phyloP scores from a whole-genome alignment of 2,329 filamentous ascomycete species.

The Aureobasidium sp. region DNA sequence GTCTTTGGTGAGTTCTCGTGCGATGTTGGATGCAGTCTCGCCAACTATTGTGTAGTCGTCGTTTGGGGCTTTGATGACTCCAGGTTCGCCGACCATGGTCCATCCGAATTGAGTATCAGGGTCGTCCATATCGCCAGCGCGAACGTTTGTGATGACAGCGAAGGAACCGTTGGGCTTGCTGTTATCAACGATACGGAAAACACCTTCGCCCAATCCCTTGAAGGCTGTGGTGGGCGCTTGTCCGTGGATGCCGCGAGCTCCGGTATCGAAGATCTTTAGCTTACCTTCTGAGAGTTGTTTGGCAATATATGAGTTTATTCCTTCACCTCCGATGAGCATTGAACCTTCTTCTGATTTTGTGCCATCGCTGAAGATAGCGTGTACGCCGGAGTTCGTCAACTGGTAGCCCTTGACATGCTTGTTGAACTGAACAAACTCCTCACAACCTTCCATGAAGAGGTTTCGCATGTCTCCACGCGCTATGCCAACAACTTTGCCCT shows the following conservation, averaged over 20 bases:
- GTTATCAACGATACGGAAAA: constrained; percentile 62
- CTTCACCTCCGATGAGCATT: constrained; percentile 68
- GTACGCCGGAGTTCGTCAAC: constrained; percentile 59
- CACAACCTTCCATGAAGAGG: constrained; percentile 63
- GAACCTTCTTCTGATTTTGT: constrained; percentile 64
- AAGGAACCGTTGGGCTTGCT: constrained; percentile 52
- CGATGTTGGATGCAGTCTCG: constrained; percentile 61
- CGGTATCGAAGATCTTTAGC: constrained; percentile 70
- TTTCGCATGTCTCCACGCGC: constrained; percentile 69
- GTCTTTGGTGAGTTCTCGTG: constrained; percentile 57
- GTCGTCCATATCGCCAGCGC: constrained; percentile 65
- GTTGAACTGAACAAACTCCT: constrained; percentile 61
- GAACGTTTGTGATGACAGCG: constrained; percentile 70
- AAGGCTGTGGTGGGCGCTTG: constrained; percentile 70
- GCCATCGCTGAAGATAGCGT: constrained; percentile 66
- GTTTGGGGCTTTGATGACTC: constrained; percentile 64
- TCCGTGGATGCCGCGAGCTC: constrained; percentile 70
- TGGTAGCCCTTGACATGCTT: constrained; percentile 67
- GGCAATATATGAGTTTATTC: constrained; percentile 67
- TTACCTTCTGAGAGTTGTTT: constrained; percentile 64
- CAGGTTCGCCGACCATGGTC: constrained; percentile 67
- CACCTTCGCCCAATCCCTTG: constrained; percentile 68
- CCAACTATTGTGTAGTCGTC: constrained; percentile 67
- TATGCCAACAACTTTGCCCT: constrained; percentile 67
- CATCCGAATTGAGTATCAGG: constrained; percentile 66